Base-by-base conservation (phyloP, 176 grass and related monocot species). In the Eleusine coracana region DNA sequence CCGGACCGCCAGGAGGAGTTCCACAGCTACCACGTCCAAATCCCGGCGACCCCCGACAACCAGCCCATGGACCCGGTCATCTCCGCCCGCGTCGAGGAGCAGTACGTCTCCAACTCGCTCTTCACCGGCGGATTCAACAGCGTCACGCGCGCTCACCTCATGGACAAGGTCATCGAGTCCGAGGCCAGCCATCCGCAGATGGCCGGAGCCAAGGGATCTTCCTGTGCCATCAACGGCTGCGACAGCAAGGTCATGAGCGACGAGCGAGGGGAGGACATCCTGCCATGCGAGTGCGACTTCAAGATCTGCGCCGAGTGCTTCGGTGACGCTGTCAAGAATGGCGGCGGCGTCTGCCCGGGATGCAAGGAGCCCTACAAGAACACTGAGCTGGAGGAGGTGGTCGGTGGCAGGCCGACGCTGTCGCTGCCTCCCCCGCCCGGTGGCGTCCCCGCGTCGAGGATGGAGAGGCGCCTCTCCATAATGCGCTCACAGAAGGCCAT, bases 101-200 rank as follows among this genome's bases (percentile, higher is more conserved):
- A 96, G 66, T 96, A 99, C 58, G 93, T 96, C 38, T 96, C 93
- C 51, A 99, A 90, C 80, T 96, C 96, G 3, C 82, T 99, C 73
- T 99, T 99, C 89, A 99, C 96, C 7, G 96, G 96, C 13, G 96
- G 93, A 2, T 96, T 93, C 86, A 96, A 99, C 80, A 99, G 87
- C 66, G 89, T 92, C 73, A 96, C 96, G 18, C 85, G 96, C 37
- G 93, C 96, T 0, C 96, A 94, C 84, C 90, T 99, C 76, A 99
- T 99, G 96, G 96, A 99, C 77, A 99, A 99, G 80, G 93, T 94
- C 15, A 94, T 82, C 49, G 96, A 99, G 1, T 96, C 93, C 0
- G 93, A 94, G 77, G 79, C 93, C 31, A 80, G 37, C 28, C 93
- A 96, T 65, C 93, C 93, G 25, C 96, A 99, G 82, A 98, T 98